Evolutionary conservation across 129 eudicot species (phyloP), one percentile per base, ranked within the genome.

Genomic region (Arctium minus): DNA sequence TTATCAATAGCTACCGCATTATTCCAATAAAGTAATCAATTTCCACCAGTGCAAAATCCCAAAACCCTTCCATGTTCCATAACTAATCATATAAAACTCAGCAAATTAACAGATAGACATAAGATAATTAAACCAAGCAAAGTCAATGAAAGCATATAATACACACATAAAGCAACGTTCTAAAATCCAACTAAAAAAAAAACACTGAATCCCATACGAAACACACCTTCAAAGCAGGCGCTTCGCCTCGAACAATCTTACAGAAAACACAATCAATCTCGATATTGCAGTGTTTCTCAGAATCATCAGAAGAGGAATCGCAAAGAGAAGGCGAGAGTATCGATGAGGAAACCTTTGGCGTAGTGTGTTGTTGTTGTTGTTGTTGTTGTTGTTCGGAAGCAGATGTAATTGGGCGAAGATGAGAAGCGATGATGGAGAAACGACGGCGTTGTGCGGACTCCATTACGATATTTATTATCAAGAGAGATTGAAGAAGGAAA

Each of bases 221-320:
- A 35, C 4, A 44, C 78, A 94, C 97, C 97, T 94, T 94, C 2
- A 90, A 75, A 84, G 99, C 91, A 80, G 96, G 94, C 15, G 99
- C 87, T 44, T 96, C 88, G 36, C 97, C 97, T 8, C 74, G 78
- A 84, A 90, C 53, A 89, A 96, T 96, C 90, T 84, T 92, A 74
- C 99, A 96, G 75, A 96, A 96, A 53, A 92, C 90, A 82, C 98
- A 95, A 70, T 86, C 89, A 50, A 60, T 11, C 1, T 77, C 82
- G 6, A 65, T 32, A 70, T 73, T 73, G 9, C 30, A 32, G 35
- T 85, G 38, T 0, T 81, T 80, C 2, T 81, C 80, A 27, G 79
- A 80, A 76, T 75, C 85, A 76, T 75, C 85, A 5, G 89, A 81
- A 85, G 31, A 33, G 0, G 92, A 88, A 70, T 82, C 48, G 76